These are phyloP conservation scores for Leptographium wingfieldii DNA, from an alignment of 2,329 filamentous ascomycete species.

Conservation along the genomic window DNA sequence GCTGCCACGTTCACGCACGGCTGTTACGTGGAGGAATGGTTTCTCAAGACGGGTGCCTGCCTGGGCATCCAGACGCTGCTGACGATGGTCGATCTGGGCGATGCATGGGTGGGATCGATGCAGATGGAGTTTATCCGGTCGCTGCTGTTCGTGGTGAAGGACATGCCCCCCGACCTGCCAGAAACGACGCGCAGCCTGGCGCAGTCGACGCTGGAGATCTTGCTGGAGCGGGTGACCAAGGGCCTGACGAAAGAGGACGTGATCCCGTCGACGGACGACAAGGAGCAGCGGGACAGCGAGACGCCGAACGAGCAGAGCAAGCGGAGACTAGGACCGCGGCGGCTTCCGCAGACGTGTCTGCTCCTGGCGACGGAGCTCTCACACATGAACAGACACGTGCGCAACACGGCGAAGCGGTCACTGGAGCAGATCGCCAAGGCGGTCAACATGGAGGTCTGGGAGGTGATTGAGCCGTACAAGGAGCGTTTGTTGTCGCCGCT, in stretches of 20 bases:
- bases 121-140: constrained; percentile 82
- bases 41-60: constrained; percentile 87
- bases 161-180: constrained; percentile 88
- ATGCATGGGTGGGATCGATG: constrained; percentile 67
- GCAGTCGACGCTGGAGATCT: constrained; percentile 67
- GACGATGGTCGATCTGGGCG: constrained; percentile 72
- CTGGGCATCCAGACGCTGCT: constrained; percentile 81
- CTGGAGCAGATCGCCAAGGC: constrained; percentile 72
- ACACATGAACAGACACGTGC: constrained; percentile 92
- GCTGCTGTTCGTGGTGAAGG: constrained; percentile 95
- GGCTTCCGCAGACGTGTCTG: constrained; percentile 58
- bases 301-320: constrained; percentile 25
- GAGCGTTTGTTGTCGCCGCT: constrained; percentile 83
- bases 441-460: constrained; percentile 66
- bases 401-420: constrained; percentile 70
- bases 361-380: constrained; percentile 79
- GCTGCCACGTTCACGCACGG: constrained; percentile 81
- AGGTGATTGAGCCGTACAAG: constrained; percentile 80
- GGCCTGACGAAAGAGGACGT: constrained; percentile 66
- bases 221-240: constrained; percentile 68
- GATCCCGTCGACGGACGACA: not conserved
- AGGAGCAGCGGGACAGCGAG: not conserved
- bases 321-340: constrained; percentile 50
- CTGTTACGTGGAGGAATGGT: constrained; percentile 98
- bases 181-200: constrained; percentile 77